Evolutionary conservation across 345 rosid genomes (phyloP), one percentile per base, ranked within the genome.

Genomic region (Populus nigra): DNA sequence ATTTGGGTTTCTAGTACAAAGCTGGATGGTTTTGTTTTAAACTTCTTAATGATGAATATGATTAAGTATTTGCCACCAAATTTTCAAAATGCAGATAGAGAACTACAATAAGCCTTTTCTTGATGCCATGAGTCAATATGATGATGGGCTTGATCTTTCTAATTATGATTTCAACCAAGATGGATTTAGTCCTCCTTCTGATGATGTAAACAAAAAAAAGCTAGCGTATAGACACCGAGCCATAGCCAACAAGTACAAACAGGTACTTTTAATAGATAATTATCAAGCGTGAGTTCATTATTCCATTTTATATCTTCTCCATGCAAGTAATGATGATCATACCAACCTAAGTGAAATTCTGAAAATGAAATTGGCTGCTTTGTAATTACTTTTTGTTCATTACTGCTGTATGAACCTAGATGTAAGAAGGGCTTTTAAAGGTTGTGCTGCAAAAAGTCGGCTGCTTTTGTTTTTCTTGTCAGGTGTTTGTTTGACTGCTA

Each of bases 201-300:
- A 89, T 75, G 93, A 91, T 71, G 76, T 76, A 71, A 86, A 84
- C 88, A 88, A 89, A 82, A 92, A 86, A 80, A 94, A 87, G 78
- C 87, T 94, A 59, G 94, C 97, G 0, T 94, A 91, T 76, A 91
- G 98, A 79, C 92, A 86, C 76, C 86, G 97, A 43, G 80, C 82
- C 33, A 84, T 79, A 67, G 90, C 92, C 29, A 39, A 73, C 9
- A 87, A 80, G 84, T 94, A 94, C 68, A 84, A 86, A 77, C 82
- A 89, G 92, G 98, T 94, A 86, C 50, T 43, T 9, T 33, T 78
- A 33, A 61, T 38, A 25, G 57, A 59, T 71, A 27, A 50, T 18
- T 68, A 23, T 73, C 38, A 67, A 65, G 20, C 73, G n/a, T 70
- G 38, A 61, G 33, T 36, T 65, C 47, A 25, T 43, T 71, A 20